Base-by-base conservation (phyloP, 352 stramenopile species). In the Phytophthora sp. region DNA sequence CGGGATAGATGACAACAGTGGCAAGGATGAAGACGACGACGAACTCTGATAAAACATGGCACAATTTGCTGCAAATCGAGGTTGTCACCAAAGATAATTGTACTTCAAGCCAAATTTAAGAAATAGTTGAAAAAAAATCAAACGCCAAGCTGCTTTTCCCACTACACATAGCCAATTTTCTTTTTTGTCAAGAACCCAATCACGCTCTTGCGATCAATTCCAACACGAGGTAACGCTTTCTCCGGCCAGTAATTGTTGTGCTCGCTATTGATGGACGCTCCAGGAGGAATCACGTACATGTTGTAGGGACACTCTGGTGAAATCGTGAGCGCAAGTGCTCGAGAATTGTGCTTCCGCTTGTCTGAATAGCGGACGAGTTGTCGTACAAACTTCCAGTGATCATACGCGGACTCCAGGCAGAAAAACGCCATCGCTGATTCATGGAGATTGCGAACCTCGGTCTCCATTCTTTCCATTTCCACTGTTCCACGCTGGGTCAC, bases 361-460 rank as follows among this genome's bases (percentile, higher is more conserved):
- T 94, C 74, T 8, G 78, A 80, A 53, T 91, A 93, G 38, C 77
- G 77, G 2, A 84, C 77, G 11, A 94, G 50, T 47, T 79, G 66
- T n/a, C 82, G 80, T 33, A 92, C 71, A 54, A 94, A 78, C 60
- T 92, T 92, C 65, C 74, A 82, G 49, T 92, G 75, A 36, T 93
- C 82, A 49, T 86, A 88, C 12, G 67, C 68, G 1, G 86, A 89
- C 36, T 90, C 80, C 11, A 93, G 44, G 15, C 66, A 72, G 49
- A 94, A 93, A 50, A 78, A 93, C 31, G 71, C 71, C 47, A 84
- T 57, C 1, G 60, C 54, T 1, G 71, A 89, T 35, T 79, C 64
- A 30, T 83, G 79, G 13, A 76, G 57, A 36, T 86, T 74, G 29
- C 62, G 71, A 16, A 73, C 45, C 3, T 69, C 58, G 21, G 23